Evolutionary conservation across 176 grass and related monocot genomes (phyloP), one percentile per base, ranked within the genome.

Genomic region (Leersia perrieri): DNA sequence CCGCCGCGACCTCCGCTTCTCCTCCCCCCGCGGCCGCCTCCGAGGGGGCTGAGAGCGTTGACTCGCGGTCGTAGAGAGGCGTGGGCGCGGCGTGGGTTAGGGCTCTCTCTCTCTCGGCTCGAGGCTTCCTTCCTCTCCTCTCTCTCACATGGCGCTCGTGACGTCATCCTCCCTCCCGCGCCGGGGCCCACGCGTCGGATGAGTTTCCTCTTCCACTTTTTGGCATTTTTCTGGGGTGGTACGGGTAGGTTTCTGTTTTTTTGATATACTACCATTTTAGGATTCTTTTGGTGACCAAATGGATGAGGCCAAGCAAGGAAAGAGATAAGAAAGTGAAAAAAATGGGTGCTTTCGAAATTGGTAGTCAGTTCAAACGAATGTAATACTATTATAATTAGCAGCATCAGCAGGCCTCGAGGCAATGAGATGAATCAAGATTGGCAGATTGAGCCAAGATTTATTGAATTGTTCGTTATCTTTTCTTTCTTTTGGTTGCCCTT

Each of bases 221-320:
- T 81, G 60, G 23, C 44, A 20, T 47, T 55, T 68, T 60, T 68
- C 49, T 53, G 49, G 8, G 9, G 77, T n/a, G 14, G n/a, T 57
- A 55, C 20, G 51, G 53, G 53, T 89, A 70, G 75, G 41, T 42
- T 55, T 92, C 25, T 34, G 33, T 38, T 85, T 74, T 82, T 16
- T 51, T 51, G 49, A 53, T 1, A 49, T 86, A 86, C 78, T 86
- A 86, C 78, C 67, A 47, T 85, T 77, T 81, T 82, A 86, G 72
- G 45, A 85, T 89, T 89, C 83, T 89, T 89, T 82, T 66, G 72
- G 72, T 81, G 66, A 66, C 88, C 73, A 76, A 31, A 85, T 72
- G 72, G 75, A 72, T 41, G 57, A 77, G 77, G 82, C 82, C 82
- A 64, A 64, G 49, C 53, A 53, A 36, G 41, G 23, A 11, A 64